Percentiles rank a stretch among this genome's conserved stretches.
These are phyloP conservation scores for Forsythia suspensa DNA, from an alignment of 257 asterid genomes.

Conservation along the genomic window DNA sequence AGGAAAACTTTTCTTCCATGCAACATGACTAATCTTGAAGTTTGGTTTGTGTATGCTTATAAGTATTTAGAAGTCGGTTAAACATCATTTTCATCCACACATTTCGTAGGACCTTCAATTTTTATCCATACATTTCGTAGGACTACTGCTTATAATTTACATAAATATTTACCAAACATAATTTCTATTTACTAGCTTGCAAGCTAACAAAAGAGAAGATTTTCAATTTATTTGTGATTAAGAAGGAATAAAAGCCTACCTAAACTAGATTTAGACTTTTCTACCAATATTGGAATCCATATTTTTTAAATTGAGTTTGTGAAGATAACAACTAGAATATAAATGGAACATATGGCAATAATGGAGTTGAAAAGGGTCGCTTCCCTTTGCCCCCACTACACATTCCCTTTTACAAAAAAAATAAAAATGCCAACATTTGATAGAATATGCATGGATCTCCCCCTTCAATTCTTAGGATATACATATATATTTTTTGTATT, in stretches of 20 bases:
- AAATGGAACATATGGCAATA: constrained; percentile 42
- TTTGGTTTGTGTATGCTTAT: no score
- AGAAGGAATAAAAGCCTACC: constrained; percentile 9
- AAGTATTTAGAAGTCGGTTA: no score
- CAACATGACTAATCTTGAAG: background rate
- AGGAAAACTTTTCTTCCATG: constrained; percentile 12
- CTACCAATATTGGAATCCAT: constrained; percentile 13
- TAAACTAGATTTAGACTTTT: constrained; percentile 18
- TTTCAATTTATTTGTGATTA: constrained; percentile 8
- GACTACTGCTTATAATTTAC: no score
- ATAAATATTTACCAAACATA: no score
- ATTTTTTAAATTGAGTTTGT: constrained; percentile 26
- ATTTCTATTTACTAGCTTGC: constrained; percentile 15
- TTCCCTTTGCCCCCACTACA: constrained; percentile 65
- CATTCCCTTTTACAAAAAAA: constrained; percentile 32
- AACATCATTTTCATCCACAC: no score
- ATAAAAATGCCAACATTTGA: constrained; percentile 34
- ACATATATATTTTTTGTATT: constrained; percentile 11
- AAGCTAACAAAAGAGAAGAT: constrained; percentile 25
- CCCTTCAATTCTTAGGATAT: constrained; percentile 15
- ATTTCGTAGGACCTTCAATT: no score
- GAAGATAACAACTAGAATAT: constrained; percentile 51
- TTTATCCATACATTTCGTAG: no score
- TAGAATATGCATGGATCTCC: constrained; percentile 78
- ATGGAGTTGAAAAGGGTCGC: constrained; percentile 57